Percentiles rank a stretch among this genome's conserved stretches.
Conservation (phyloP, 2,329 filamentous ascomycete species). For the Lasiodiplodia sp. region DNA sequence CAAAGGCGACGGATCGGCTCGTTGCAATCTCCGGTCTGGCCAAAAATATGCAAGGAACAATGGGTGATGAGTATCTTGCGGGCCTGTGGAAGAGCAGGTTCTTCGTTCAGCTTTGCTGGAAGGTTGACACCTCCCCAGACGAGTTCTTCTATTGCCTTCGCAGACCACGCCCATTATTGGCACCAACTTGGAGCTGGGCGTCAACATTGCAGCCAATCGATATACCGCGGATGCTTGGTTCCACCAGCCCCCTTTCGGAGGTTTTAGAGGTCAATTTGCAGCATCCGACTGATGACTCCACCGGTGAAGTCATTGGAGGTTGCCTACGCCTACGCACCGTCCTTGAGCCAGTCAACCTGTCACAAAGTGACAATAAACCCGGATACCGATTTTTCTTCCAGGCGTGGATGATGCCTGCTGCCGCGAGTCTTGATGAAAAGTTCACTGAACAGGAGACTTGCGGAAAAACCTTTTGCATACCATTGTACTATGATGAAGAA, state of each 20-base stretch:
- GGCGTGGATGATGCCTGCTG: neutral
- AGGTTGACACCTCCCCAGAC: neutral
- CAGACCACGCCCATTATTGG: neutral
- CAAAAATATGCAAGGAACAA: neutral
- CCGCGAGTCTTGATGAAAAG: neutral
- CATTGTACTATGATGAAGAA: neutral
- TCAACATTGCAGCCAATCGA: neutral
- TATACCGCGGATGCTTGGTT: neutral
- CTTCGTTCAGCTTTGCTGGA: neutral
- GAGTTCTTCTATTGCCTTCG: neutral
- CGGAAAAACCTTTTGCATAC: neutral
- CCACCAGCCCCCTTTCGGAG: neutral
- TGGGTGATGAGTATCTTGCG: neutral
- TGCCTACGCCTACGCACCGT: neutral
- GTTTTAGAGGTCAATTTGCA: conserved; percentile 1
- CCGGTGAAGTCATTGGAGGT: neutral
- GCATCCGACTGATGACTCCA: neutral
- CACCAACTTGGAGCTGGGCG: neutral
- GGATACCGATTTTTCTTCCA: neutral
- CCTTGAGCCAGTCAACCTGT: neutral
- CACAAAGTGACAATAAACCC: too few species aligned
- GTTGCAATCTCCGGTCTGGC: neutral
- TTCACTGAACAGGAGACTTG: neutral
- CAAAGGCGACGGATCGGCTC: neutral
- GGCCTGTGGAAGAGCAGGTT: neutral